These are phyloP conservation scores for Blepharisma japonicum DNA, from an alignment of 73 alveolate species.

Conservation along the genomic window DNA sequence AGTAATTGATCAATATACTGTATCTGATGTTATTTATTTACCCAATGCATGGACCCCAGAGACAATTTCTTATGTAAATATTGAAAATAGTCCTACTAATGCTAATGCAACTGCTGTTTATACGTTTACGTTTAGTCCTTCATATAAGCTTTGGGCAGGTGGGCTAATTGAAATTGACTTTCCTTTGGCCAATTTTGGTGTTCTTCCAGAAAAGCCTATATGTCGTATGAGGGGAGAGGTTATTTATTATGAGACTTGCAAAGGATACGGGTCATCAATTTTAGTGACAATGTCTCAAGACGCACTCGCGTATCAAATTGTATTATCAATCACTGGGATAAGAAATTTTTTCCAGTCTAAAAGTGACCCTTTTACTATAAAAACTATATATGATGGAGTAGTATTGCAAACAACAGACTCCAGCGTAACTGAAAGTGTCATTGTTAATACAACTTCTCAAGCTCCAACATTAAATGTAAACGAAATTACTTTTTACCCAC, in stretches of 20 bases:
- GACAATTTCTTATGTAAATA: background rate
- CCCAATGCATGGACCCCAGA: background rate
- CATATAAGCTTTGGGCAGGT: constrained; percentile 21
- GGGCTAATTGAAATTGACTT: constrained; percentile 36
- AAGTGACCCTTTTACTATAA: constrained; percentile 23
- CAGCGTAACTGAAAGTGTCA: background rate
- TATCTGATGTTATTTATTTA: background rate
- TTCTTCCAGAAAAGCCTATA: constrained; percentile 40
- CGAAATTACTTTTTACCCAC: constrained; percentile 33
- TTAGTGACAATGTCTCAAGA: constrained; percentile 2
- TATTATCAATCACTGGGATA: constrained; percentile 3
- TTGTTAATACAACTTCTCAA: constrained; percentile 33
- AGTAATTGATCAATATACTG: constrained; percentile 9
- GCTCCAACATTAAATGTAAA: constrained; percentile 37
- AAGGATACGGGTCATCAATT: constrained; percentile 28
- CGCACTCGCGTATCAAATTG: background rate
- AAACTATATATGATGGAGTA: constrained; percentile 37
- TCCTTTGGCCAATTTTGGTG: constrained; percentile 33
- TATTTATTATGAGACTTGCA: constrained; percentile 41
- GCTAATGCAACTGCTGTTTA: constrained; percentile 33
- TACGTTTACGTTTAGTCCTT: constrained; percentile 31
- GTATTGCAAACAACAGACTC: background rate
- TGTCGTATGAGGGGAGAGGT: constrained; percentile 39
- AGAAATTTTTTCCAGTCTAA: no score
- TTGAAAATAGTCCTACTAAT: constrained; percentile 37